A percentile compares a stretch with the other conserved stretches of the same genome.
Conservation (phyloP, 805 yeast species). For the Yarrowia porcina region DNA sequence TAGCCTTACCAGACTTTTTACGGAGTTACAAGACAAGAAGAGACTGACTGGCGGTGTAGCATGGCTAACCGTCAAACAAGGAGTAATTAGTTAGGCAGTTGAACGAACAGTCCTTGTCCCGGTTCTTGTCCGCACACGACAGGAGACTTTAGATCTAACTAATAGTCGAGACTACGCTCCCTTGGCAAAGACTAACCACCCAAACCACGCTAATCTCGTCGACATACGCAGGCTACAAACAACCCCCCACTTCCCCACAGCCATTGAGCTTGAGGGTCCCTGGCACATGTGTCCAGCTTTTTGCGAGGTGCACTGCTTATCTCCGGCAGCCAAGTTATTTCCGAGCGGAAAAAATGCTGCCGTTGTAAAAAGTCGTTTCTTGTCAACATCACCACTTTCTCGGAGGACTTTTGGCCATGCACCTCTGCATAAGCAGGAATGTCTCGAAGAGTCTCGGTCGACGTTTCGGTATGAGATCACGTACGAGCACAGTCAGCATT, state of each 20-base stretch:
- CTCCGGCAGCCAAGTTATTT: not conserved
- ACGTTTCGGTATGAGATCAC: no score
- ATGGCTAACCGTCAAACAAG: no score
- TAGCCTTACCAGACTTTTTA: not conserved
- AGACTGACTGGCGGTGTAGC: no score
- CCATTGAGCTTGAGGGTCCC: constrained; percentile 4
- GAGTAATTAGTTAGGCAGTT: no score
- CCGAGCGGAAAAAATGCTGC: no score
- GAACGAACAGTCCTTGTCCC: no score
- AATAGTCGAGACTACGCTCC: not conserved
- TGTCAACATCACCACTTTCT: not conserved
- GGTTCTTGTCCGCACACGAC: no score
- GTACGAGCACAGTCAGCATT: no score
- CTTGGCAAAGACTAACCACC: not conserved
- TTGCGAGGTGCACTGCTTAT: not conserved
- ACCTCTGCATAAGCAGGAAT: not conserved
- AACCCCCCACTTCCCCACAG: constrained; percentile 13
- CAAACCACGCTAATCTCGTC: no score
- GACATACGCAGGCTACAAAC: not conserved
- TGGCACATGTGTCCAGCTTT: not conserved
- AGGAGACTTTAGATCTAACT: not conserved
- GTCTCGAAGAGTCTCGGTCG: no score
- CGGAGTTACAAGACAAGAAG: no score
- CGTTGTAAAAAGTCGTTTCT: not conserved
- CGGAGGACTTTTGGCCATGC: not conserved